Conservation (phyloP, 768 basidiomycete genomes). For the Mycena belliarum region DNA sequence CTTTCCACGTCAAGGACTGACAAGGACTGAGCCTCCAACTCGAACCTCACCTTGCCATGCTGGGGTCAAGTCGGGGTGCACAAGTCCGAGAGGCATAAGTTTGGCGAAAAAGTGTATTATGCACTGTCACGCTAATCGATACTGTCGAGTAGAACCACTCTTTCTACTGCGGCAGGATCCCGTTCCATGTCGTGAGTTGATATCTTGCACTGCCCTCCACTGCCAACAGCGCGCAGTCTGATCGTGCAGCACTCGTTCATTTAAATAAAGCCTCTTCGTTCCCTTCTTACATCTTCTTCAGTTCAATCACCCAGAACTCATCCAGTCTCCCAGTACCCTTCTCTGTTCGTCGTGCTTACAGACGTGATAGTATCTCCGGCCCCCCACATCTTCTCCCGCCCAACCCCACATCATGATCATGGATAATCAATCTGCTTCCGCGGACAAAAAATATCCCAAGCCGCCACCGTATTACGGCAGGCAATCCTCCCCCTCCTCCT, state of each 20-base stretch:
- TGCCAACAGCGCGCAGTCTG: not conserved
- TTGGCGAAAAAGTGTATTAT: no score
- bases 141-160: no score
- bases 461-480: not conserved
- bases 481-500: no score
- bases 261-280: not conserved
- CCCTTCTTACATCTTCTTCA: not conserved
- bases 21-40: no score
- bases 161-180: no score
- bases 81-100: no score
- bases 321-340: not conserved
- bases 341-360: not conserved
- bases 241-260: not conserved
- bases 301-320: not conserved
- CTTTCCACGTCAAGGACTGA: no score
- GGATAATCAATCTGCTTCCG: not conserved
- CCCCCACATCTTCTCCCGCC: not conserved
- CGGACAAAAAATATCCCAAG: not conserved
- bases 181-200: no score
- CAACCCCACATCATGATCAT: not conserved
- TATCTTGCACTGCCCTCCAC: no score
- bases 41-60: no score
- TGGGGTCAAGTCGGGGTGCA: no score
- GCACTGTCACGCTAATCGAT: no score
- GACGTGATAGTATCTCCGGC: conserved; percentile 14